Evolutionary conservation across 1,284 basidiomycete species (phyloP).

Genomic region (Dichomitus squalens): DNA sequence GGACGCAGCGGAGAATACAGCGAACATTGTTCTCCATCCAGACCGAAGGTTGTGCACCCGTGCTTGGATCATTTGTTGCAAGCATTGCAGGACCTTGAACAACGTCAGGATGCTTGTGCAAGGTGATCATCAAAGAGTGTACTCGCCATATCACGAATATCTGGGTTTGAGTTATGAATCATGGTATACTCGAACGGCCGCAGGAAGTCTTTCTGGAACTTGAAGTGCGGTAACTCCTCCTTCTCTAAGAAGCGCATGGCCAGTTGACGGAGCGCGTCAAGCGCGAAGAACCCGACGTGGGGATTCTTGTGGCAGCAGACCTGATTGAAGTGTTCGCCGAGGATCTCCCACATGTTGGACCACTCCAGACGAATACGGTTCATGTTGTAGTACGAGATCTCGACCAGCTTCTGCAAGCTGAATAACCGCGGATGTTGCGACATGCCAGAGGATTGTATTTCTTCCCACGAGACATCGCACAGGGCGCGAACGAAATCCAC

Average conservation of each 20-base stretch:
- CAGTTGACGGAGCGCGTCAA: constrained; percentile 97
- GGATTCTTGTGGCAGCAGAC: constrained; percentile 99
- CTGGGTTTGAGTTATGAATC: constrained; percentile 93
- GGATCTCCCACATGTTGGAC: constrained; percentile 97
- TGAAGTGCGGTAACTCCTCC: constrained; percentile 97
- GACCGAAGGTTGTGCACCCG: constrained; percentile 95
- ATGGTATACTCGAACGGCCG: constrained; percentile 99
- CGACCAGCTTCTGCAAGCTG: constrained; percentile 97
- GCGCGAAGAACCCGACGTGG: constrained; percentile 94
- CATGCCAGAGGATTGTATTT: constrained; percentile 95
- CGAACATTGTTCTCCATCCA: constrained; percentile 99
- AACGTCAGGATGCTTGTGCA: neutral
- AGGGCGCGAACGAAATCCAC: constrained; percentile 97
- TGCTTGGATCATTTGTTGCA: constrained; percentile 99
- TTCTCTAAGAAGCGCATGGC: constrained; percentile 99
- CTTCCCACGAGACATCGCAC: constrained; percentile 98
- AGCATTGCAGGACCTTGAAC: constrained; percentile 87
- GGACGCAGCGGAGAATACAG: constrained; percentile 95
- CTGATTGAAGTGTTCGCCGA: constrained; percentile 99
- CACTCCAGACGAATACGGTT: constrained; percentile 97
- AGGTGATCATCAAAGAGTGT: neutral
- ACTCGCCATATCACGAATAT: constrained; percentile 93
- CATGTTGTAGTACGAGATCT: constrained; percentile 99
- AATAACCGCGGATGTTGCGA: constrained; percentile 95
- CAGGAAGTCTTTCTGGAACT: constrained; percentile 99